Conservation (phyloP, 148 eudicot species). For the Spergularia marina region DNA sequence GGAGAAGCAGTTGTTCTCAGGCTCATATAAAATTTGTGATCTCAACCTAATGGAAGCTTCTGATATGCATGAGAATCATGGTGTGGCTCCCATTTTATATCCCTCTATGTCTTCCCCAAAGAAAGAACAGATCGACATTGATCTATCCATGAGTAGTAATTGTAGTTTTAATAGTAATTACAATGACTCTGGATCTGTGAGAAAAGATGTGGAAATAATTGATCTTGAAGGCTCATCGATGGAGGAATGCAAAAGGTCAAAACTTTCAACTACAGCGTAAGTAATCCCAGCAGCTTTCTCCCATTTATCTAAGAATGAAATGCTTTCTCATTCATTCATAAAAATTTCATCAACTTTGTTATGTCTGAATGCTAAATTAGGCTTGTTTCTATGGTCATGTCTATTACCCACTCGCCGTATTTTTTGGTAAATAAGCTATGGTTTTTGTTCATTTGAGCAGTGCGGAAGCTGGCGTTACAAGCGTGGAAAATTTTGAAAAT, state of each 20-base stretch:
- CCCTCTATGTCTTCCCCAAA: slow-evolving; percentile 43
- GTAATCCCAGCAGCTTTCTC: slow-evolving; percentile 17
- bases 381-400: neutral
- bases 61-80: slow-evolving; percentile 58
- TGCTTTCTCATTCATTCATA: neutral
- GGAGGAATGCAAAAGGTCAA: slow-evolving; percentile 46
- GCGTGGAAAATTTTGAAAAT: slow-evolving; percentile 48
- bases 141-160: slow-evolving; percentile 67
- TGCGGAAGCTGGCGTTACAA: slow-evolving; percentile 49
- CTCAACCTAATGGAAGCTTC: slow-evolving; percentile 74
- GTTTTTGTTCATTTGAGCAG: slow-evolving; percentile 35
- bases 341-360: neutral
- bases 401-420: neutral
- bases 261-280: slow-evolving; percentile 50
- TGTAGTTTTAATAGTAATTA: slow-evolving; percentile 34
- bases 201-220: slow-evolving; percentile 76
- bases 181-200: slow-evolving; percentile 43
- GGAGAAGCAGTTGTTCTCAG: slow-evolving; percentile 76
- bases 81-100: slow-evolving; percentile 35
- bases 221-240: slow-evolving; percentile 74
- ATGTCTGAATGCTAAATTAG: neutral
- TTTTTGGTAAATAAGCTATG: slow-evolving; percentile 12
- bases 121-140: slow-evolving; percentile 48
- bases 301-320: neutral
- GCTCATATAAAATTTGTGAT: slow-evolving; percentile 84